Evolutionary conservation across 345 rosid species (phyloP).

Genomic region (Ceriops decandra): DNA sequence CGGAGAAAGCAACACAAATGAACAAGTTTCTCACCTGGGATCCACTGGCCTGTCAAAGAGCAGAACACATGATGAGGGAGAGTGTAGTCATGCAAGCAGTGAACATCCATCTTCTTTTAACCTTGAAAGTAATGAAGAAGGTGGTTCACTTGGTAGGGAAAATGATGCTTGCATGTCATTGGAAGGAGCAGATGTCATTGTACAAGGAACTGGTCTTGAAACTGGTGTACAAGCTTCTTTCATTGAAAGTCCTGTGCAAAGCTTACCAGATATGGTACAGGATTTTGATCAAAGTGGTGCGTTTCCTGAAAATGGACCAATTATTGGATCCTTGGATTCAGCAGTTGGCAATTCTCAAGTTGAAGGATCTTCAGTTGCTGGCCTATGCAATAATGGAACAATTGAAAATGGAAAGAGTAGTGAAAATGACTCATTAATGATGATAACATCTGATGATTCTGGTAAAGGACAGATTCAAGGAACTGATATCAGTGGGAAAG

Average conservation of each 20-base stretch:
- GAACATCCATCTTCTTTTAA: conserved; percentile 23
- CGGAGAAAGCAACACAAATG: conserved; percentile 12
- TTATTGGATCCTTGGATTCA: conserved; percentile 10
- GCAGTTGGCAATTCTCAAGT: conserved; percentile 9
- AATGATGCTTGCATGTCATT: not conserved
- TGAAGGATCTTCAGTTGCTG: conserved; percentile 9
- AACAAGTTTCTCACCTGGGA: conserved; percentile 28
- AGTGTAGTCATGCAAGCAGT: conserved; percentile 19
- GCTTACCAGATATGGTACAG: conserved; percentile 8
- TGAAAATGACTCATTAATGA: conserved; percentile 17
- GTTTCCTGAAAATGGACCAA: conserved; percentile 24
- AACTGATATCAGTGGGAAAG: conserved; percentile 11
- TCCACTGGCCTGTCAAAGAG: conserved; percentile 16
- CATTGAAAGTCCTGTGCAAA: conserved; percentile 12
- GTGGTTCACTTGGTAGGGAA: conserved; percentile 19
- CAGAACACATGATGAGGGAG: conserved; percentile 17
- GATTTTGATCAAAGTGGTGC: conserved; percentile 23
- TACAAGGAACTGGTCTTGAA: conserved; percentile 18
- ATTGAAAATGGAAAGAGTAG: conserved; percentile 15
- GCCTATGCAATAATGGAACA: conserved; percentile 14
- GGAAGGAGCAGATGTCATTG: conserved; percentile 19
- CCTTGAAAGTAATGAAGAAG: conserved; percentile 18
- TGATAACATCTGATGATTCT: conserved; percentile 13
- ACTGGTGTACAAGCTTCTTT: conserved; percentile 11
- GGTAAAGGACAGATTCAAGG: conserved; percentile 11